Percentiles rank a stretch among this genome's conserved stretches.
These are phyloP conservation scores for Cladochytrium replicatum DNA, from an alignment of 192 early-diverging fungal species.

Conservation along the genomic window DNA sequence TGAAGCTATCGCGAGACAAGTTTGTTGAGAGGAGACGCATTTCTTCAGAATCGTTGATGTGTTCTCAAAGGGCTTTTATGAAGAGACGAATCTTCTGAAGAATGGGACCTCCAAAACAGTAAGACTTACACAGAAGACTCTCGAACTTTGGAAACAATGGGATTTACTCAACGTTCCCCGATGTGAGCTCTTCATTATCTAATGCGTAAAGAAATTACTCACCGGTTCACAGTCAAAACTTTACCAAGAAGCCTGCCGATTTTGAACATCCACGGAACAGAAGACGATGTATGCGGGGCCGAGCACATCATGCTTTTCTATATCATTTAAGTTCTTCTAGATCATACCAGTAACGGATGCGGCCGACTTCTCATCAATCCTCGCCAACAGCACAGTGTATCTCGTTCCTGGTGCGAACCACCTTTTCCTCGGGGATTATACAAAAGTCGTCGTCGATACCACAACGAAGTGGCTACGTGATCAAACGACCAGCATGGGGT, in stretches of 20 bases:
- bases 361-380: slow-evolving; percentile 6
- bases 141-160: background rate
- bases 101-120: background rate
- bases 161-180: background rate
- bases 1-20: background rate
- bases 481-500: too few species aligned
- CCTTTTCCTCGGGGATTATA: slow-evolving; percentile 28
- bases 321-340: too few species aligned
- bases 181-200: background rate
- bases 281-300: too few species aligned
- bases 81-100: background rate
- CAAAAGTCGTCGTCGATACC: slow-evolving; percentile 30
- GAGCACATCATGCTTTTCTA: too few species aligned
- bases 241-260: slow-evolving; percentile 39
- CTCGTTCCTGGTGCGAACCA: slow-evolving; percentile 8
- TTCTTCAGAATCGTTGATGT: too few species aligned
- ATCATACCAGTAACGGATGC: slow-evolving; percentile 15
- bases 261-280: slow-evolving; percentile 39
- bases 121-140: background rate
- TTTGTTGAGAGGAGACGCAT: background rate
- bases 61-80: background rate
- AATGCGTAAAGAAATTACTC: background rate
- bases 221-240: slow-evolving; percentile 18
- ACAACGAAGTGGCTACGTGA: slow-evolving; percentile 12
- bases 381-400: slow-evolving; percentile 2